A percentile compares a stretch with the other conserved stretches of the same genome.
Evolutionary conservation across 345 rosid genomes (phyloP).

Genomic region (Reutealis trisperma): DNA sequence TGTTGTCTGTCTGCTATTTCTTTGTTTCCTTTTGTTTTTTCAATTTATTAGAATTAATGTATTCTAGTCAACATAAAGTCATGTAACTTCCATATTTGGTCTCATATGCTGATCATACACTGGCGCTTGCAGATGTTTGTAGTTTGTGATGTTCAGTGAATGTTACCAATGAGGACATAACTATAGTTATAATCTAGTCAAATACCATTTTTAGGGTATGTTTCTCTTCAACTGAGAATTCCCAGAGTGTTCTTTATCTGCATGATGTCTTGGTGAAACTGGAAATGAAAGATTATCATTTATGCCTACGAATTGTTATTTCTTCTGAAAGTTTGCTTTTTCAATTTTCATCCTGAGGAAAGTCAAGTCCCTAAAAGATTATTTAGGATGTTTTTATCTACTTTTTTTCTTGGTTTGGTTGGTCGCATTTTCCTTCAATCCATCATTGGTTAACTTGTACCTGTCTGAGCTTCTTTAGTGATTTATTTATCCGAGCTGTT

Average conservation of each 20-base stretch:
- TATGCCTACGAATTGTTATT: no score
- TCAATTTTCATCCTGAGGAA: background rate
- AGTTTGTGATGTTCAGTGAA: no score
- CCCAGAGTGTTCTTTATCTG: background rate
- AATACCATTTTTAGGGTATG: background rate
- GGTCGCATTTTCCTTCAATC: background rate
- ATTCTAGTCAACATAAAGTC: background rate
- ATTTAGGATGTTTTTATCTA: background rate
- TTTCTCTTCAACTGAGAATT: background rate
- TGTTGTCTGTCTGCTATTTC: background rate
- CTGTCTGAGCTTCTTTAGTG: slow-evolving; percentile 4
- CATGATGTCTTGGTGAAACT: background rate
- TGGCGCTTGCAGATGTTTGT: no score
- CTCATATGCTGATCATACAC: no score
- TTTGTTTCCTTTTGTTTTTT: background rate
- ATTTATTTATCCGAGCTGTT: background rate
- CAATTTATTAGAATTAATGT: background rate
- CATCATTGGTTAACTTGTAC: background rate
- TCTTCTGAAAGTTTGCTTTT: background rate
- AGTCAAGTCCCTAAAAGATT: background rate
- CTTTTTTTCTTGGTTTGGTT: background rate
- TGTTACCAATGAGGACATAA: background rate
- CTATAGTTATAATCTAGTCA: background rate
- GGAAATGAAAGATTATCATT: background rate
- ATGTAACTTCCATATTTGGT: background rate